These are phyloP conservation scores for Chenopodium formosanum DNA, from an alignment of 148 eudicot species.

Conservation along the genomic window DNA sequence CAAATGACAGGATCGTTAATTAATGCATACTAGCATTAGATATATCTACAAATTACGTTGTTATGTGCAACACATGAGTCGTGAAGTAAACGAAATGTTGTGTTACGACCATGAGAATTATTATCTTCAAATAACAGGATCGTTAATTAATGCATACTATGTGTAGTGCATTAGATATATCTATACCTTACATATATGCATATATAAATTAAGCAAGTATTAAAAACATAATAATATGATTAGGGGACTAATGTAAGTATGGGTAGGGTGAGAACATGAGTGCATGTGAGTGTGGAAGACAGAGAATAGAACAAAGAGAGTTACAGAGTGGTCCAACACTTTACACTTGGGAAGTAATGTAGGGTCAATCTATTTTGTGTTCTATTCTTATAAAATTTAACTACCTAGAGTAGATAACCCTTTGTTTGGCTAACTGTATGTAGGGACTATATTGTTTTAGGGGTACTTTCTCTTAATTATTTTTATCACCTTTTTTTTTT, in stretches of 20 bases:
- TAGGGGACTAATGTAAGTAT: neutral
- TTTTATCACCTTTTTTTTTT: neutral
- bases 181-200: neutral
- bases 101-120: too few species aligned
- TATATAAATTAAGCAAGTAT: neutral
- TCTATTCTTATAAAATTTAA: neutral
- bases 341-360: neutral
- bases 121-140: too few species aligned
- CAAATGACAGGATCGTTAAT: too few species aligned
- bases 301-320: neutral
- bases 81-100: too few species aligned
- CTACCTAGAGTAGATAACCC: neutral
- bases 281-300: constrained; percentile 8
- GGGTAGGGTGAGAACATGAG: neutral
- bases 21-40: too few species aligned
- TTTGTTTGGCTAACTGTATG: neutral
- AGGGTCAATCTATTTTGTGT: neutral
- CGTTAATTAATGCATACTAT: too few species aligned
- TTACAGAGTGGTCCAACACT: constrained; percentile 17
- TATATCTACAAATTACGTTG: too few species aligned
- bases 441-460: constrained; percentile 17
- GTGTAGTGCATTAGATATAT: too few species aligned
- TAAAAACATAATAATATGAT: neutral
- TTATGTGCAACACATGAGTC: neutral
- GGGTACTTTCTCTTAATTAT: neutral